Conservation (phyloP, 106 monocot species). For the Narthecium ossifragum region DNA sequence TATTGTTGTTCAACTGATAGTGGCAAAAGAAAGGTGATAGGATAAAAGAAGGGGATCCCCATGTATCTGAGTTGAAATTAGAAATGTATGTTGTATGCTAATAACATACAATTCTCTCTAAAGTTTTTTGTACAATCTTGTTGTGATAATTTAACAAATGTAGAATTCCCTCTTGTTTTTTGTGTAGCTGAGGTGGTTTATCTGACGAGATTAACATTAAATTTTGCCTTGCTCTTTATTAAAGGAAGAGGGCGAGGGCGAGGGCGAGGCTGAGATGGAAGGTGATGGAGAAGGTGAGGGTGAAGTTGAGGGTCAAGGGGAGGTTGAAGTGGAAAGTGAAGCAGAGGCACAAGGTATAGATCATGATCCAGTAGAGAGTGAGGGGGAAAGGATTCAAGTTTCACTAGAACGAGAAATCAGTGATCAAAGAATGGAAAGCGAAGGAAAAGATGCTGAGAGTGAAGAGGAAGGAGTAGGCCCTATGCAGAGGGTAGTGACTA, state of each 20-base stretch:
- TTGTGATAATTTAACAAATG: not conserved
- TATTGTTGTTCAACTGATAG: no score
- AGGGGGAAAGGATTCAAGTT: slow-evolving; percentile 67
- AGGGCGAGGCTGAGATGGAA: no score
- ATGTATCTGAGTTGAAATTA: no score
- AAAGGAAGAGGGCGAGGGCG: slow-evolving; percentile 50
- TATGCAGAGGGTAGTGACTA: slow-evolving; percentile 63
- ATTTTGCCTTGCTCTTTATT: slow-evolving; percentile 6
- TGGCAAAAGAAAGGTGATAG: no score
- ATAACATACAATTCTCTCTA: no score
- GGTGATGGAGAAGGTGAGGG: slow-evolving; percentile 59
- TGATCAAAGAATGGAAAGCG: slow-evolving; percentile 53
- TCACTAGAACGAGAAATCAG: slow-evolving; percentile 66
- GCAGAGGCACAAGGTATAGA: slow-evolving; percentile 46
- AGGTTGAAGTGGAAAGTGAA: slow-evolving; percentile 80
- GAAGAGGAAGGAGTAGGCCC: slow-evolving; percentile 75
- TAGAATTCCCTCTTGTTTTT: slow-evolving; percentile 2
- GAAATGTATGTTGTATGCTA: no score
- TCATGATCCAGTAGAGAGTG: slow-evolving; percentile 67
- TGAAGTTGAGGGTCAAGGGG: slow-evolving; percentile 69
- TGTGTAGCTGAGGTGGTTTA: slow-evolving; percentile 2
- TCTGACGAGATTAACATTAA: not conserved
- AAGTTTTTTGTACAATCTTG: not conserved
- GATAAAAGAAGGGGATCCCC: no score
- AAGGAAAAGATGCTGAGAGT: slow-evolving; percentile 68